phyloP scores from a whole-genome alignment of 192 early-diverging fungal genomes.

The Podila horticola region DNA sequence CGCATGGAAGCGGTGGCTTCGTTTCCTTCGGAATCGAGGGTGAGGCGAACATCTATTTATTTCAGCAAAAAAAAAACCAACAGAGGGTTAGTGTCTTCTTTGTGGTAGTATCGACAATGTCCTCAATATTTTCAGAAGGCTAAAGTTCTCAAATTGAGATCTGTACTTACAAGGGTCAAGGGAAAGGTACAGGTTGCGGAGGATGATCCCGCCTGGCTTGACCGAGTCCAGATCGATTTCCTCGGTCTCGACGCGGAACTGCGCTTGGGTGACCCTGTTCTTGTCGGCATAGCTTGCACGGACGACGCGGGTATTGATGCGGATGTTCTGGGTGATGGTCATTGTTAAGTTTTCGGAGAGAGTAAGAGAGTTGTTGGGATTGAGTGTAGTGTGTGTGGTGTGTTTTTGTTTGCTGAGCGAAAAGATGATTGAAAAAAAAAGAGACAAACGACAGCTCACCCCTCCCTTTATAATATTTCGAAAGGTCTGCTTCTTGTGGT shows the following conservation, averaged over 20 bases:
- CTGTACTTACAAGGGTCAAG: conserved; percentile 68
- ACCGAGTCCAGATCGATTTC: conserved; percentile 51
- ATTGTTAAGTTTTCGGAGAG: neutral
- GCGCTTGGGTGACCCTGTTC: conserved; percentile 12
- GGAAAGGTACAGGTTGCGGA: conserved; percentile 72
- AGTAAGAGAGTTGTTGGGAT: no score
- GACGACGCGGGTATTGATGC: conserved; percentile 35
- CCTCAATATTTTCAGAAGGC: no score
- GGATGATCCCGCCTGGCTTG: conserved; percentile 57
- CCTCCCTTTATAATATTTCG: no score
- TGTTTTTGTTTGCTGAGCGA: no score
- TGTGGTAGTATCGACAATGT: no score
- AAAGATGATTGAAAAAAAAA: no score
- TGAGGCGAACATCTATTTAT: conserved; percentile 15
- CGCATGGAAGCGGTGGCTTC: conserved; percentile 7
- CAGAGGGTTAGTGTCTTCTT: no score
- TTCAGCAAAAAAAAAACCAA: no score
- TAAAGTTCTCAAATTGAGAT: no score
- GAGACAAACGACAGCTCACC: no score
- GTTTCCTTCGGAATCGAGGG: conserved; percentile 18
- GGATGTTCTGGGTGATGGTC: conserved; percentile 5
- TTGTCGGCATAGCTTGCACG: conserved; percentile 42
- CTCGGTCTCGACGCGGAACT: conserved; percentile 33
- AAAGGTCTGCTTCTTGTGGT: no score
- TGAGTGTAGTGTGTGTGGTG: no score